These are phyloP conservation scores for Dillenia suffruticosa DNA, from an alignment of 164 flowering plant species.

Conservation along the genomic window DNA sequence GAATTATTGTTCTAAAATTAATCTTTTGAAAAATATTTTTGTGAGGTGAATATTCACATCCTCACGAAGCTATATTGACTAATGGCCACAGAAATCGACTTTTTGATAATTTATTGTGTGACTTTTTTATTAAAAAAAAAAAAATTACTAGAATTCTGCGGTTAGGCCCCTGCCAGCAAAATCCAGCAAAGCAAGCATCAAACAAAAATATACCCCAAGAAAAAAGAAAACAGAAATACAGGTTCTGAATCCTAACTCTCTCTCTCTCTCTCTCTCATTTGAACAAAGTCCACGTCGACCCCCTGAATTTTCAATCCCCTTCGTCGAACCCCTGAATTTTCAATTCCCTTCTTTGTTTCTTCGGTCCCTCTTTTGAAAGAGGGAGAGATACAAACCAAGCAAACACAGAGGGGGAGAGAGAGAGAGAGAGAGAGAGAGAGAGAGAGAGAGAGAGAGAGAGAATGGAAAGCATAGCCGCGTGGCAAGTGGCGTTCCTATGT, in stretches of 20 bases:
- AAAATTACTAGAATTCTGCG: too few species aligned
- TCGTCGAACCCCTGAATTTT: too few species aligned
- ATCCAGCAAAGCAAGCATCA: background rate
- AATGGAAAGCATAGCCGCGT: constrained; percentile 57
- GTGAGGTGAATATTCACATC: too few species aligned
- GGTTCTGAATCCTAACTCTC: background rate
- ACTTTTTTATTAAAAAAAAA: too few species aligned
- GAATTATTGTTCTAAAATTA: too few species aligned
- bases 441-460: constrained; percentile 13
- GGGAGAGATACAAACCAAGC: constrained; percentile 15
- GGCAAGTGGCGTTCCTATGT: constrained; percentile 56
- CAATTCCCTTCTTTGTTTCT: background rate
- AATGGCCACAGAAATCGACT: too few species aligned
- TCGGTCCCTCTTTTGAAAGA: constrained; percentile 4
- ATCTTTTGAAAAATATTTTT: too few species aligned
- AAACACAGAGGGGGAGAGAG: constrained; percentile 6
- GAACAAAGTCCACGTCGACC: too few species aligned
- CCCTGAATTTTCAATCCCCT: background rate
- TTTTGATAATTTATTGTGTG: too few species aligned
- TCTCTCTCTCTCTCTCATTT: background rate
- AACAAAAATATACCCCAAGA: background rate
- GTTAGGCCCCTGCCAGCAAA: background rate
- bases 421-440: constrained; percentile 47
- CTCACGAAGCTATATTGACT: too few species aligned
- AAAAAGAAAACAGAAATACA: background rate